These are phyloP conservation scores for Cadophora sp. DNA, from an alignment of 2,329 filamentous ascomycete species.

Conservation along the genomic window DNA sequence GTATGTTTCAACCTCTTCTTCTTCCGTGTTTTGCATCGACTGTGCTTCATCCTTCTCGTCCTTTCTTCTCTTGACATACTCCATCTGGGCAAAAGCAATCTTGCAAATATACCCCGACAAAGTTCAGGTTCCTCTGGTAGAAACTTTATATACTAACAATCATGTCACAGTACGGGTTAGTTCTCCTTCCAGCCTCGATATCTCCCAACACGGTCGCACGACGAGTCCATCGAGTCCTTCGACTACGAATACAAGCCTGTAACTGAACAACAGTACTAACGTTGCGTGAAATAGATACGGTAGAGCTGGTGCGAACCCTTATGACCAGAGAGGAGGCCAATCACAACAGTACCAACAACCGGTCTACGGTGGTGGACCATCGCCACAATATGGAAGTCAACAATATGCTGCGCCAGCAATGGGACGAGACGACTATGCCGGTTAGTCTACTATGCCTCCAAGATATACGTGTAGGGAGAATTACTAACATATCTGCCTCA, in stretches of 20 bases:
- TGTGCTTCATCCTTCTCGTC: conserved; percentile 17
- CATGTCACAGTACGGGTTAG: conserved; percentile 46
- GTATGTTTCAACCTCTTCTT: conserved; percentile 37
- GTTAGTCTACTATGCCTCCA: conserved; percentile 35
- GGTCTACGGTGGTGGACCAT: conserved; percentile 26
- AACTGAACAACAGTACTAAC: conserved; percentile 24
- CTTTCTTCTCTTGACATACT: conserved; percentile 15
- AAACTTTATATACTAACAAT: conserved; percentile 39
- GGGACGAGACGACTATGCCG: conserved; percentile 49
- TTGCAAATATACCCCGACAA: conserved; percentile 17
- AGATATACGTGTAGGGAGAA: background rate
- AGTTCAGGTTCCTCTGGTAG: conserved; percentile 36
- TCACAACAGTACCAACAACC: conserved; percentile 32
- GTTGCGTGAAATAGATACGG: conserved; percentile 56
- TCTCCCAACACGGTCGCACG: conserved; percentile 1
- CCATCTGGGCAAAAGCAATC: conserved; percentile 13
- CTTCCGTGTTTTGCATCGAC: conserved; percentile 30
- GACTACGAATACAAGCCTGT: background rate
- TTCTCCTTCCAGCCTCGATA: conserved; percentile 25
- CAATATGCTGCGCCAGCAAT: conserved; percentile 50
- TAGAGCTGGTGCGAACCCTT: conserved; percentile 61
- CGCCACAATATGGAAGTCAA: conserved; percentile 35
- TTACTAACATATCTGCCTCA: background rate
- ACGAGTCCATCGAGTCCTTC: background rate
- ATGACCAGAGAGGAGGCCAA: conserved; percentile 58